These are phyloP conservation scores for Phytophthora aleatoria DNA, from an alignment of 352 stramenopile species.

Conservation along the genomic window DNA sequence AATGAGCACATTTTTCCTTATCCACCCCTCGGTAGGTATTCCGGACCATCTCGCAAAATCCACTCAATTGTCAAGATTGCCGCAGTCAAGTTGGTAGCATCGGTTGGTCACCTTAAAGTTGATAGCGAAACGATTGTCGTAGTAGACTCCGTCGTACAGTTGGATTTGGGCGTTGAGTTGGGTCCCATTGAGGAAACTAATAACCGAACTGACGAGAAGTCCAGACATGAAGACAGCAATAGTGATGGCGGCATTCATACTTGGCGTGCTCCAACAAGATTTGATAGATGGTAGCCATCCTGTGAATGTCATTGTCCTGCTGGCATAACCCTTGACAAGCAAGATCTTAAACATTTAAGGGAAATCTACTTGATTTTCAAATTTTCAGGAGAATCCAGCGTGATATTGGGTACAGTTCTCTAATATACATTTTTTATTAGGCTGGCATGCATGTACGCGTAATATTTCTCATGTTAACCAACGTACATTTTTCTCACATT, in stretches of 20 bases:
- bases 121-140: background rate
- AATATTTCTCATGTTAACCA: no score
- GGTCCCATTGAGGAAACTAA: background rate
- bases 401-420: no score
- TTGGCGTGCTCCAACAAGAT: background rate
- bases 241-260: background rate
- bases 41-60: conserved; percentile 11
- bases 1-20: background rate
- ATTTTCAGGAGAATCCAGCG: no score
- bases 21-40: background rate
- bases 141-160: background rate
- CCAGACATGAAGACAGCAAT: background rate
- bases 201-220: background rate
- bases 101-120: background rate
- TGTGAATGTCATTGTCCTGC: no score
- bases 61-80: conserved; percentile 18
- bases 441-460: no score
- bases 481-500: no score
- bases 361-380: no score
- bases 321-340: no score
- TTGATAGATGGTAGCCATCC: no score
- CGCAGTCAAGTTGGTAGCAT: conserved; percentile 29
- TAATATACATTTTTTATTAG: no score
- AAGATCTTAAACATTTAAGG: no score
- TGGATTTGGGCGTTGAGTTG: background rate